Conservation (phyloP, 306 rosid species). For the Corylus americana region DNA sequence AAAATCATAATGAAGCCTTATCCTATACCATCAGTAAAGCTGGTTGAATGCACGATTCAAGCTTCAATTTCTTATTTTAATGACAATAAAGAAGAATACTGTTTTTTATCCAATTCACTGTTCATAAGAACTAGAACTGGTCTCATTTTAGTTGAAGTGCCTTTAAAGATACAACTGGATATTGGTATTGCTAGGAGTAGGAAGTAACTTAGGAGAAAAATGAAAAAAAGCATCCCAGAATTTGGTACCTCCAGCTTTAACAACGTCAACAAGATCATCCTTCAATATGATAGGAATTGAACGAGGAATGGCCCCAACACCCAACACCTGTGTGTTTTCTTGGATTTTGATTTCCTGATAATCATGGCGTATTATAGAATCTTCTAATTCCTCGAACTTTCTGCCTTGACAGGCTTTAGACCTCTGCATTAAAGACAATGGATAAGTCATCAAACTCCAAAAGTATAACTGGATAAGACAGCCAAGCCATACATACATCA, state of each 20-base stretch:
- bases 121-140: not conserved
- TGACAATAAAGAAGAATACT: not conserved
- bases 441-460: constrained; percentile 19
- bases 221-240: constrained; percentile 7
- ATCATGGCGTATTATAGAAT: constrained; percentile 83
- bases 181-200: not conserved
- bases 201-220: constrained; percentile 8
- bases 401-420: constrained; percentile 70
- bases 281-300: constrained; percentile 78
- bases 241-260: constrained; percentile 93
- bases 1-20: not conserved
- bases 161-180: not conserved
- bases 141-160: not conserved
- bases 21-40: not conserved
- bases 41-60: not conserved
- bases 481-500: not conserved
- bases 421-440: constrained; percentile 45
- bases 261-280: constrained; percentile 91
- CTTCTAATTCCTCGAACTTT: constrained; percentile 69
- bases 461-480: constrained; percentile 10
- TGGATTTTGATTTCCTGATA: constrained; percentile 96
- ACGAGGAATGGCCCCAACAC: constrained; percentile 97
- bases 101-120: not conserved
- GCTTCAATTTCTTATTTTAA: not conserved
- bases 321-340: constrained; percentile 83